Evolutionary conservation across 306 rosid species (phyloP), one percentile per base, ranked within the genome.

Genomic region (Dryas alaskensis): DNA sequence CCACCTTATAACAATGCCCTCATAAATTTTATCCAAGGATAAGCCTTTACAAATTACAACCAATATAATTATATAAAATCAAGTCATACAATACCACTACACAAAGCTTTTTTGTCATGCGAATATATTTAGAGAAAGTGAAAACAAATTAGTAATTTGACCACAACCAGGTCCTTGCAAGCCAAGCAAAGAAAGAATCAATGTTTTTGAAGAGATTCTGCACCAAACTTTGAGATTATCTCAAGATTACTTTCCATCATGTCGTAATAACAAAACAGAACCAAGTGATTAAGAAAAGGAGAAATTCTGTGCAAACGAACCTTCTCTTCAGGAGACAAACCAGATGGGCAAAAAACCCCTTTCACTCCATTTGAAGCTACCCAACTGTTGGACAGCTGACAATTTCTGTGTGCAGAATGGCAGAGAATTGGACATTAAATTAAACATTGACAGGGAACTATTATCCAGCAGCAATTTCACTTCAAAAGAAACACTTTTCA

Each of bases 271-370:
- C 31, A 69, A 19, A 54, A 71, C 5, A 10, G 8, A 57, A 66
- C 31, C 42, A 71, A 65, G 44, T 49, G 65, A 31, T 27, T 42
- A 73, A 70, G 14, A 44, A 73, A 65, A 1, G 11, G 10, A 54
- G 69, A 47, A 73, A 17, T 16, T 10, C 19, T 42, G 10, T 55
- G 9, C 10, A 4, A 62, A 81, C 66, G 43, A 74, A 94, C 99
- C 96, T 87, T 94, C 68, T 94, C 96, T 61, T 87, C 88, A 13
- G 77, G 39, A 68, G 99, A 86, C 72, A 92, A 79, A 78, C 92
- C 96, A 78, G 99, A 94, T 70, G 96, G 96, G 79, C 99, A 92
- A 17, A 94, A 83, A 31, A 86, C 80, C 92, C 83, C 63, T 57
- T 78, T 78, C 64, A 43, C 52, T 47, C 44, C 80, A 79, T 76